phyloP scores from a whole-genome alignment of 805 yeast species.

The Cephaloascus albidus region DNA sequence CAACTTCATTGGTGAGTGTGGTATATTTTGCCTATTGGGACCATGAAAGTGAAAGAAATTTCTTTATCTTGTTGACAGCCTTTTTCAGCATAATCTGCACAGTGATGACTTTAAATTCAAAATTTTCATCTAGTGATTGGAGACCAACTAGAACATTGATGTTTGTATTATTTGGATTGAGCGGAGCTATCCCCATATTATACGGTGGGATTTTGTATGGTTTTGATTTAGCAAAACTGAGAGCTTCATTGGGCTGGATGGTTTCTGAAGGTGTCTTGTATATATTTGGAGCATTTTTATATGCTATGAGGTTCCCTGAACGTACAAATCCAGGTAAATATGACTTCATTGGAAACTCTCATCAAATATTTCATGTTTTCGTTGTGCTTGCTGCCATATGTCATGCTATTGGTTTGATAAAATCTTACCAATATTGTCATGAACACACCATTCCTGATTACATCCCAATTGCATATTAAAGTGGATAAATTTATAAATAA shows the following conservation, averaged over 20 bases:
- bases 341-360: constrained; percentile 74
- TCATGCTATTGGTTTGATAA: constrained; percentile 57
- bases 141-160: constrained; percentile 69
- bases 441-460: constrained; percentile 1
- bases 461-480: no score
- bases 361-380: constrained; percentile 72
- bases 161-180: constrained; percentile 74
- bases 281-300: constrained; percentile 69
- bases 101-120: constrained; percentile 50
- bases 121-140: constrained; percentile 63
- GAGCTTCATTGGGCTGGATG: constrained; percentile 56
- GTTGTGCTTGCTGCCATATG: constrained; percentile 72
- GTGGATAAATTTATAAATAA: no score
- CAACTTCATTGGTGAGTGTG: constrained; percentile 50
- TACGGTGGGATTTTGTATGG: constrained; percentile 46
- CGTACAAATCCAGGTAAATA: constrained; percentile 49
- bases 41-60: constrained; percentile 2
- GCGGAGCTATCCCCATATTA: constrained; percentile 64
- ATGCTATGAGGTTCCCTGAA: constrained; percentile 78
- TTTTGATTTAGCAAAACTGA: constrained; percentile 27
- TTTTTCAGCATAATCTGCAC: constrained; percentile 30
- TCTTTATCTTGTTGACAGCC: not conserved
- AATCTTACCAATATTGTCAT: constrained; percentile 46
- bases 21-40: constrained; percentile 36
- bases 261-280: constrained; percentile 65